phyloP scores from a whole-genome alignment of 208 protist species.

The Leishmania tarentolae region DNA sequence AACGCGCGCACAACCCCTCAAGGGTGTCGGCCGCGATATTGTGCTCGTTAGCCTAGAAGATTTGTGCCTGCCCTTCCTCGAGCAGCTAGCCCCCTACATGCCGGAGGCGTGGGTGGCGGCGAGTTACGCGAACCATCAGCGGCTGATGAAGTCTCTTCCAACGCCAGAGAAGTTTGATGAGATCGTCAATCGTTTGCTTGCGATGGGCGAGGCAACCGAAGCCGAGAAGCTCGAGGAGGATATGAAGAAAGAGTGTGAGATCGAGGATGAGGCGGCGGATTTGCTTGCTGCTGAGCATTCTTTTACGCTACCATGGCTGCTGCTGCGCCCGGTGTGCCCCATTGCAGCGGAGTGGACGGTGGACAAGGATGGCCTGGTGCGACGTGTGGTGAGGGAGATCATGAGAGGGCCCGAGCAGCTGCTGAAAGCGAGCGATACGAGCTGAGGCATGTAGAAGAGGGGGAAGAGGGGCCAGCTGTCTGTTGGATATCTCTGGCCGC shows the following conservation, averaged over 20 bases:
- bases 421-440: conserved; percentile 12
- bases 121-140: conserved; percentile 41
- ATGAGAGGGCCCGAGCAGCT: conserved; percentile 16
- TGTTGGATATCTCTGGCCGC: background rate
- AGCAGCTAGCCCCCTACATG: conserved; percentile 42
- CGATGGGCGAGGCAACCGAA: conserved; percentile 24
- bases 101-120: conserved; percentile 44
- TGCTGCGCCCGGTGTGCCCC: conserved; percentile 27
- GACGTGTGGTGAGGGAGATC: conserved; percentile 25
- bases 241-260: background rate
- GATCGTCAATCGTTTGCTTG: conserved; percentile 35
- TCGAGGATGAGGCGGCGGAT: conserved; percentile 5
- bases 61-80: conserved; percentile 53
- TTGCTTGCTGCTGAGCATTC: background rate
- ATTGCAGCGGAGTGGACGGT: conserved; percentile 17
- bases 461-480: background rate
- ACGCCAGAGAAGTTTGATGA: conserved; percentile 40
- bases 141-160: conserved; percentile 25
- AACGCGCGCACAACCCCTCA: conserved; percentile 24
- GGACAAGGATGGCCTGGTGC: conserved; percentile 27
- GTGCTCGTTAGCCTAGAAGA: conserved; percentile 45
- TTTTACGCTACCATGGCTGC: conserved; percentile 22
- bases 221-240: conserved; percentile 12
- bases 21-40: conserved; percentile 48
- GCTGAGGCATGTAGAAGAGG: background rate